phyloP scores from a whole-genome alignment of 257 asterid genomes.

The Solanum sejunctum region DNA sequence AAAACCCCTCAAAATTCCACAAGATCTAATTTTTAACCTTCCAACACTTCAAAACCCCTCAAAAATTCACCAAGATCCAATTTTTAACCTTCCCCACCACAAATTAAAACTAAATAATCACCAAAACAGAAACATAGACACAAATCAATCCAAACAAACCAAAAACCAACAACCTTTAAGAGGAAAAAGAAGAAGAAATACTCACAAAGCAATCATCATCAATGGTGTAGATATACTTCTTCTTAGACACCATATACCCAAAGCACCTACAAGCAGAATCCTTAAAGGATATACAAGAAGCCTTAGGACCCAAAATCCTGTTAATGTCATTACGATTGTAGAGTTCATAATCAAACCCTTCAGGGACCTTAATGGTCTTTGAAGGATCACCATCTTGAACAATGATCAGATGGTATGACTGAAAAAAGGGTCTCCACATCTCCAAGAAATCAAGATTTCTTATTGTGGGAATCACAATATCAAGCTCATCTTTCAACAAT shows the following conservation, averaged over 20 bases:
- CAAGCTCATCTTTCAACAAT: constrained; percentile 61
- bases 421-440: constrained; percentile 79
- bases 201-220: constrained; percentile 84
- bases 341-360: constrained; percentile 64
- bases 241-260: constrained; percentile 73
- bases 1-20: background rate
- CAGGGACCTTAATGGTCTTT: constrained; percentile 41
- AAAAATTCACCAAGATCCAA: background rate
- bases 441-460: constrained; percentile 74
- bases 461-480: constrained; percentile 65
- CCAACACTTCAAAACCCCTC: background rate
- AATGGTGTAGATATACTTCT: constrained; percentile 71
- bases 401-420: constrained; percentile 61
- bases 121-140: background rate
- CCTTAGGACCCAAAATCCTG: constrained; percentile 72
- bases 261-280: constrained; percentile 78
- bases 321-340: constrained; percentile 68
- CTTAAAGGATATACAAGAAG: constrained; percentile 73
- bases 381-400: constrained; percentile 83
- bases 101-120: background rate
- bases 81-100: background rate
- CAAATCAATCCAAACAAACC: background rate
- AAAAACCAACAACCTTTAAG: background rate
- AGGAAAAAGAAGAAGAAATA: background rate
- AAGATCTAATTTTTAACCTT: background rate